Evolutionary conservation across 192 early-diverging fungal species (phyloP), one percentile per base, ranked within the genome.

Genomic region (Haplosporangium gracile): DNA sequence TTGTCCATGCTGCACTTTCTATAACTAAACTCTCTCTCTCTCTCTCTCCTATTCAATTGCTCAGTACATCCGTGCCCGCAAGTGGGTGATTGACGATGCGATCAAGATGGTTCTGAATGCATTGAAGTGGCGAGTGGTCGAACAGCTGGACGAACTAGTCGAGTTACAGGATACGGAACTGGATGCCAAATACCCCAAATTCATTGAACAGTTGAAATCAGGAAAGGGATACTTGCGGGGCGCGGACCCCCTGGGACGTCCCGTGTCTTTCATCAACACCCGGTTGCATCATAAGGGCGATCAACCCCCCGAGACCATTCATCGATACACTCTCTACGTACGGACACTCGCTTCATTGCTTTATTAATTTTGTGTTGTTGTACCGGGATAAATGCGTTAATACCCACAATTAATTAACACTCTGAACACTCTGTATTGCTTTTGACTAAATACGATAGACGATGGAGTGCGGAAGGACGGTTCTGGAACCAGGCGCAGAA

Each of bases 51-150:
- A 20, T 22, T 22, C 24, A 29, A 13, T 32, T 47, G 6, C 15
- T 42, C 6, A 85, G 83, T 98, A 96, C 88, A 86, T 98, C 69
- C 93, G 97, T 57, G 97, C 97, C 47, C 92, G 97, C 74, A 98
- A 98, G 77, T 98, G 97, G 96, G 92, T 97, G 57, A 85, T 96
- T 11, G 89, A 95, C 39, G 93, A 94, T 75, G 96, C 96, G 0
- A 82, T 94, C 11, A 88, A 81, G 10, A 97, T 97, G 97, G 78
- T 94, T 20, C 65, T 94, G 32, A 84, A 90, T 24, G 89, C 93
- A 11, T 82, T 98, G 76, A 90, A 92, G 57, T 98, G 97, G 97
- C 88, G 96, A 29, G 75, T 93, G 32, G 91, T 93, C 51, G 90
- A 89, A 79, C 90, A 89, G 42, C 72, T 96, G 3, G 82, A 86